These are phyloP conservation scores for Jackrogersella minutella DNA, from an alignment of 495 filamentous ascomycete genomes.

Conservation along the genomic window DNA sequence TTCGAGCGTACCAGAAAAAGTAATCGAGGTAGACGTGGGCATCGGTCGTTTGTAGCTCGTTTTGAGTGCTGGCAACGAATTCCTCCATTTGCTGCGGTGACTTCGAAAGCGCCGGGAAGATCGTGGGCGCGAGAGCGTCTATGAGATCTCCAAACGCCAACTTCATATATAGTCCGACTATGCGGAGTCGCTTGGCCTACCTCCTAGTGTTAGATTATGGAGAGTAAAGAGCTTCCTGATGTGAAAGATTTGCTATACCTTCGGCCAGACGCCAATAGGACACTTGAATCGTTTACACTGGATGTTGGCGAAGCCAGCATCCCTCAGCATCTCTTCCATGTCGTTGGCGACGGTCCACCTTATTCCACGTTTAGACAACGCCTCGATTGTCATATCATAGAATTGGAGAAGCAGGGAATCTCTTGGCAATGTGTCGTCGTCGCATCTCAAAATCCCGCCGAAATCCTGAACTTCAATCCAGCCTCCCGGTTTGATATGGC, in stretches of 20 bases:
- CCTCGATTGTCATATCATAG: slow-evolving; percentile 1
- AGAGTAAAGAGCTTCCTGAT: not conserved
- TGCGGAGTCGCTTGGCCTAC: not conserved
- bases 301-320: not conserved
- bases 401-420: not conserved
- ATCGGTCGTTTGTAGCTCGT: not conserved
- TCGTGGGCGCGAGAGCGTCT: not conserved
- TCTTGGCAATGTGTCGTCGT: not conserved
- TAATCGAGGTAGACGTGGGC: slow-evolving; percentile 4
- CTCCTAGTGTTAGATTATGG: not conserved
- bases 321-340: not conserved
- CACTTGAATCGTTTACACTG: not conserved
- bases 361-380: slow-evolving; percentile 4
- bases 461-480: slow-evolving; percentile 10
- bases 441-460: not conserved
- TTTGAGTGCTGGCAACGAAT: not conserved
- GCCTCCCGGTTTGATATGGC: not conserved
- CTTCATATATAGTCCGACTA: slow-evolving; percentile 6
- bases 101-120: not conserved
- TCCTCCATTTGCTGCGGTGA: not conserved
- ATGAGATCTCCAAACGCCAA: slow-evolving; percentile 4
- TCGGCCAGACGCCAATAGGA: not conserved
- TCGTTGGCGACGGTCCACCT: not conserved
- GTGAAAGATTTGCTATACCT: not conserved
- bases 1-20: slow-evolving; percentile 7